Evolutionary conservation across 495 filamentous ascomycete species (phyloP).

Genomic region (Annulohypoxylon stygium): DNA sequence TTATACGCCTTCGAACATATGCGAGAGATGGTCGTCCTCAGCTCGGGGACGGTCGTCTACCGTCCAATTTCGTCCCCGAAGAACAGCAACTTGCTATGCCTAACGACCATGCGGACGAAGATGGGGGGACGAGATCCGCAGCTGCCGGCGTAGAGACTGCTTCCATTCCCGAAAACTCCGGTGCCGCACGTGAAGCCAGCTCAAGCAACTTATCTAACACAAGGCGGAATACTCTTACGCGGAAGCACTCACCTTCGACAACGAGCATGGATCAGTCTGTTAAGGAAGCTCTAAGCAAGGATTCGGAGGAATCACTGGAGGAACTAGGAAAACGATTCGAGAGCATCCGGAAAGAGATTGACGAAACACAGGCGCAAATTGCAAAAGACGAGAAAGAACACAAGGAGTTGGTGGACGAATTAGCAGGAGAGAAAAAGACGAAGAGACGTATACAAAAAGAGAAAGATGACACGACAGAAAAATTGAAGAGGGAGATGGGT

Average conservation of each 20-base stretch:
- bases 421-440: constrained; percentile 75
- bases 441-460: constrained; percentile 81
- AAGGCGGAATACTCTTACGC: constrained; percentile 75
- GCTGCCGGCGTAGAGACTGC: constrained; percentile 68
- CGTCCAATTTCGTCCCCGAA: constrained; percentile 65
- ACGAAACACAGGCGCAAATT: constrained; percentile 67
- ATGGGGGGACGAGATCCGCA: constrained; percentile 54
- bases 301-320: constrained; percentile 61
- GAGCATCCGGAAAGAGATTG: constrained; percentile 75
- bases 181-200: constrained; percentile 72
- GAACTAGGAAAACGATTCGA: constrained; percentile 79
- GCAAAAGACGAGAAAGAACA: constrained; percentile 77
- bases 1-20: constrained; percentile 83
- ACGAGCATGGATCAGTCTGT: constrained; percentile 68
- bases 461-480: constrained; percentile 85
- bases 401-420: constrained; percentile 78
- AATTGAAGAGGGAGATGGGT: constrained; percentile 83
- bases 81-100: constrained; percentile 58
- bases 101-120: constrained; percentile 54
- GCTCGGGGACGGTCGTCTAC: constrained; percentile 65
- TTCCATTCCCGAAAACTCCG: constrained; percentile 63
- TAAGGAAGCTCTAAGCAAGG: constrained; percentile 59
- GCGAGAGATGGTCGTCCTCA: constrained; percentile 66
- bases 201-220: constrained; percentile 64
- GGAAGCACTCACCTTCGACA: constrained; percentile 81